Evolutionary conservation across 2,329 filamentous ascomycete species (phyloP), one percentile per base, ranked within the genome.

Genomic region (Claviceps digitariae): DNA sequence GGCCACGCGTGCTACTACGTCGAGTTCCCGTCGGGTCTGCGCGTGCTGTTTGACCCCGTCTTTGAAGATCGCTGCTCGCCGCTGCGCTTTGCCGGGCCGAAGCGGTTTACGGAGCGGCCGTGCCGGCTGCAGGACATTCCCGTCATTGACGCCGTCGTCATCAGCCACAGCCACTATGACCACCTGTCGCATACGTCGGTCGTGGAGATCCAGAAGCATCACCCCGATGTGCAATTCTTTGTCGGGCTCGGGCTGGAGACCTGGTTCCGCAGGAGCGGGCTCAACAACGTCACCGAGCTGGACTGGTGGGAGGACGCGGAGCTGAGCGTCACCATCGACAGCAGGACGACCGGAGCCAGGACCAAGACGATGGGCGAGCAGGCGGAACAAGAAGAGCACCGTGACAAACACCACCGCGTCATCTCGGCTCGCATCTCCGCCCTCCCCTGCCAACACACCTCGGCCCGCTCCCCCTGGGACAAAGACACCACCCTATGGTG

Each of bases 251-350:
- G 89, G 2, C 81, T 95, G 54, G 87, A 86, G 67, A 72, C 78
- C 48, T 96, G 90, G 90, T 95, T 97, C 67, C 72, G 74, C 48
- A 71, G 74, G 3, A 75, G 74, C 27, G 88, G 87, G 1, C 79
- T 95, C 52, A 58, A 77, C 1, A 87, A 89, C 55, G 84, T 91
- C 45, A 94, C 88, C 0, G 90, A 96, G 70, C 68, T 96, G 62
- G 91, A 97, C 69, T 96, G 91, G 91, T 96, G 91, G 91, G 84
- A 95, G 60, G 84, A 87, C 57, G 77, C 82, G 6, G 83, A 91
- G 48, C 67, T 95, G n/a, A 81, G 72, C 0, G 69, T 95, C 27
- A 57, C 60, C 36, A 57, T 62, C 21, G 57, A 63, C 6, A 12
- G 10, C 31, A 12, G 10, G 31, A 34, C 6, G 31, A 34, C 6